Base-by-base conservation (phyloP, 768 basidiomycete genomes). In the Podaxis sp. region DNA sequence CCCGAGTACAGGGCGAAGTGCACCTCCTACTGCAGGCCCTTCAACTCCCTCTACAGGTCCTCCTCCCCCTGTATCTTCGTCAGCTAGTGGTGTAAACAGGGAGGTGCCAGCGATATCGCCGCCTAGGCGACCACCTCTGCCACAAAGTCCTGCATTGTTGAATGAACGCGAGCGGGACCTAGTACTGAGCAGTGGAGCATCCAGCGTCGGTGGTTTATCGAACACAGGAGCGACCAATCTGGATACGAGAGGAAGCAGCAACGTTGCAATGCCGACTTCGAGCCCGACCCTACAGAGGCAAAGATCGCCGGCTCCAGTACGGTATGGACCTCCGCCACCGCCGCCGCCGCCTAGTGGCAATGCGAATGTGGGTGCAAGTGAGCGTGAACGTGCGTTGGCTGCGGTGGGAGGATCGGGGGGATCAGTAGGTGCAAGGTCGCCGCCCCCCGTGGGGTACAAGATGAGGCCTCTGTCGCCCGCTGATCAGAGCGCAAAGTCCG, bases 391-490 rank as follows among this genome's bases (percentile, higher is more conserved):
- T 16, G 5, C 18, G 13, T 5, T 21, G 32, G 35, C 47, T 18
- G 23, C 42, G 18, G 28, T 16, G 14, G 27, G 40, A 27, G 36
- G 36, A 4, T 44, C 40, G 6, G 44, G 37, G 21, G 7, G 10
- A 7, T 32, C 58, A 14, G 54, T 2, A n/a, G 35, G 37, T 13
- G 47, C 25, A 5, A 60, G 57, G 32, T 62, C 74, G 0, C 69
- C 74, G 0, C 69, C 76, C 16, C 69, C 70, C 55, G 59, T 68
- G 47, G 73, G 68, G 44, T 69, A 72, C 13, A 75, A 74, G 67
- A 70, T 72, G 67, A 70, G 72, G 35, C 68, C 74, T 4, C 57
- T 70, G 11, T 74, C 74, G 6, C 73, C 77, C 21, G 65, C 64
- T 61, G 63, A 55, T 51, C 57, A 59, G 50, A 65, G 65, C 47